phyloP scores from a whole-genome alignment of 768 basidiomycete species.

The Phylloporus scabripes region DNA sequence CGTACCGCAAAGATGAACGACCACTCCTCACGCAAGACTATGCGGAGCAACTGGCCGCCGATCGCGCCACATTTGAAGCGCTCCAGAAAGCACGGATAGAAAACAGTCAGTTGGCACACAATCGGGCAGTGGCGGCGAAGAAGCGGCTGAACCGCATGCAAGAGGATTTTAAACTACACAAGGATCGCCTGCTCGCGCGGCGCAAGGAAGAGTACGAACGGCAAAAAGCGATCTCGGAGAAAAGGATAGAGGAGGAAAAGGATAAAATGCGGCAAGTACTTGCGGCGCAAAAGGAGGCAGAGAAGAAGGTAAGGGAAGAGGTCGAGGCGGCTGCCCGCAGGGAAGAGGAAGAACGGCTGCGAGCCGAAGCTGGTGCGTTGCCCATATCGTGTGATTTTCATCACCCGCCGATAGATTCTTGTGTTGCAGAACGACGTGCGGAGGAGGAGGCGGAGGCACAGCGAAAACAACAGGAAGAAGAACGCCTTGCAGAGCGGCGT shows the following conservation, averaged over 20 bases:
- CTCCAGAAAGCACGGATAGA: conserved; percentile 56
- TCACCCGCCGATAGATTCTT: conserved; percentile 1
- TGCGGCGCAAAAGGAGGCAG: conserved; percentile 53
- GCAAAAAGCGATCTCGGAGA: conserved; percentile 44
- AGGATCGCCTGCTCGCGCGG: conserved; percentile 49
- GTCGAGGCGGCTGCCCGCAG: conserved; percentile 13
- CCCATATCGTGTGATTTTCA: conserved; percentile 2
- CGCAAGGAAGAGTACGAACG: conserved; percentile 62
- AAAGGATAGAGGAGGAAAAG: conserved; percentile 84
- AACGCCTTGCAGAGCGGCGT: conserved; percentile 44
- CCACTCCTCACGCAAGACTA: conserved; percentile 85
- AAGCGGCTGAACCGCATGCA: conserved; percentile 65
- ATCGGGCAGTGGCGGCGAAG: conserved; percentile 71
- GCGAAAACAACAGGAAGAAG: conserved; percentile 60
- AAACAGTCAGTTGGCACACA: conserved; percentile 49
- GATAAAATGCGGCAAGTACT: conserved; percentile 56
- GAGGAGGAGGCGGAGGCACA: conserved; percentile 53
- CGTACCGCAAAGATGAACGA: conserved; percentile 88
- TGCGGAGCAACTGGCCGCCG: conserved; percentile 72
- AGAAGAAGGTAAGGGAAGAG: conserved; percentile 31
- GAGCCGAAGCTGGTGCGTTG: conserved; percentile 48
- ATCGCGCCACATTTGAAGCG: conserved; percentile 62
- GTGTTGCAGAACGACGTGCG: conserved; percentile 42
- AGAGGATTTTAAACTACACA: conserved; percentile 56
- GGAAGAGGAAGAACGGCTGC: conserved; percentile 40